Base-by-base conservation (phyloP, 2,329 filamentous ascomycete genomes). In the Colletotrichum endophyticum region DNA sequence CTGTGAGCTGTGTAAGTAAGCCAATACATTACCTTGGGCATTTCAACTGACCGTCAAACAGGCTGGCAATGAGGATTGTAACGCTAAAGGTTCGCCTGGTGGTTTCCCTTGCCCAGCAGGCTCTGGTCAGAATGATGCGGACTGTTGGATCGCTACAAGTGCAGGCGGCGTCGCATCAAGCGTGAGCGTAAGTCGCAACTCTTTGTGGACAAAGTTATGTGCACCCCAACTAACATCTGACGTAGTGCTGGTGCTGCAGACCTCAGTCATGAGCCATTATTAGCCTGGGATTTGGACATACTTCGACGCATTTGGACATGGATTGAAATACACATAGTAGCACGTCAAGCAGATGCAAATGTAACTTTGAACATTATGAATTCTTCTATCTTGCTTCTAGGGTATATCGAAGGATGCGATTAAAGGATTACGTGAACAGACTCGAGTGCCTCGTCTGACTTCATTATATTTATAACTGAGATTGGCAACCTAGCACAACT, bases 371-470 rank as follows among this genome's bases (percentile, higher is more conserved):
- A 44, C 66, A 70, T 44, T 28, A 70, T 12, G 16, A 66, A 22
- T 36, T 66, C 16, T 34, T 75, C 25, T 63, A 67, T 67, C 62
- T 19, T 53, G 62, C 69, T 62, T 72, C 53, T 72, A 63, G 73
- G 73, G 73, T 75, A 75, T 75, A 67, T 67, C 16, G 62, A 69
- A 61, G 9, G 57, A 76, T 25, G 27, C 49, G 9, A 32, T 70
- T 36, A 56, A 56, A 44, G 16, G 16, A 4, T 12, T 30, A 44
- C 12, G 16, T 53, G 15, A 63, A 19, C 4, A 34, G 30, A 63
- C 56, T 53, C 44, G 44, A 53, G 11, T 5, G 13, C 6, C n/a
- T 53, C 44, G 44, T 22, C 44, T 22, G 19, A 49, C 39, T 44
- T 49, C 19, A n/a, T 49, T n/a, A 49, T 12, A n/a, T 12, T 49